Base-by-base conservation (phyloP, 2,329 filamentous ascomycete species). In the Plenodomus biglobosus region DNA sequence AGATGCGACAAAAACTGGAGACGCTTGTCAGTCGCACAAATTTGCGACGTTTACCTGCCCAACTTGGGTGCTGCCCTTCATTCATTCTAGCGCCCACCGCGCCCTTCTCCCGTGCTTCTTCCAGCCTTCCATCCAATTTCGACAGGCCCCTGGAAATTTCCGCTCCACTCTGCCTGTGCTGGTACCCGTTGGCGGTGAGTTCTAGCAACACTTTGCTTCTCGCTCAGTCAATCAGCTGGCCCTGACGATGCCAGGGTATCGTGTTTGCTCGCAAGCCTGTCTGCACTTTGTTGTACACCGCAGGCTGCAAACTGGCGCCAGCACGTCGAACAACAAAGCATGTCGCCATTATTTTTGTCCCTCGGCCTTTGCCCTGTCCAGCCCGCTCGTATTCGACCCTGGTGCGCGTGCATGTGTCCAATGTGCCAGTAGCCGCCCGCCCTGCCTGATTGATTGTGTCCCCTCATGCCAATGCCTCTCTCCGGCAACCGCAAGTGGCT, bases 61-160 rank as follows among this genome's bases (percentile, higher is more conserved):
- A 53, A 40, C 35, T 35, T 45, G 36, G 48, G 55, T 48, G 48
- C 49, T 51, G 51, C 39, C 42, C 32, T 55, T 50, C n/a, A 49
- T 50, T 61, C 46, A 53, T 65, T 65, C 61, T 62, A 55, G 64
- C 59, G 56, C 53, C 42, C 48, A 42, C 56, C 54, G 55, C 56
- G 57, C 40, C 55, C 65, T 72, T 71, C 69, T 71, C 61, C 68
- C 68, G 68, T 61, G 55, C 65, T 72, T 72, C 68, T 65, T 59
- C 58, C 55, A 65, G 52, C 47, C 65, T 72, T 71, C 69, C 57
- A 71, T 65, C 53, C 46, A 61, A 63, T 62, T 59, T 66, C 54
- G 53, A 50, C 42, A 39, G 20, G 47, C 58, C 61, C 59, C 56
- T 56, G 56, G 53, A 61, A 55, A 59, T 58, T 51, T 50, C 42